Conservation (phyloP, 2,329 filamentous ascomycete genomes). For the Zasmidium angulare region DNA sequence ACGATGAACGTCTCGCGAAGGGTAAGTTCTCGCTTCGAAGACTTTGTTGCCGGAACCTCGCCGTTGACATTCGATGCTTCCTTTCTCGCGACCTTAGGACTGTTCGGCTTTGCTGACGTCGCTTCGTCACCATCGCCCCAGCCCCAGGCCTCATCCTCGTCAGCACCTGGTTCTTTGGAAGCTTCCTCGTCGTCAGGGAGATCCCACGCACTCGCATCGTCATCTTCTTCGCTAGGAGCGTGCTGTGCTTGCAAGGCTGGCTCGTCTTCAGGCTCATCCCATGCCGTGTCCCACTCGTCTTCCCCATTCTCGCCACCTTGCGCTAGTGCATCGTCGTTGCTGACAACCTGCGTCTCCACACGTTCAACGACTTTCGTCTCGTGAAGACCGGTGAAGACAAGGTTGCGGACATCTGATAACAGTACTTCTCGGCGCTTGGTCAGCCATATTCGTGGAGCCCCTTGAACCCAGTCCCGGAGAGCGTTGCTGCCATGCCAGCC, state of each 20-base stretch:
- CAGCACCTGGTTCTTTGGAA: constrained; percentile 29
- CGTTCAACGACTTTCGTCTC: constrained; percentile 72
- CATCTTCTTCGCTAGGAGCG: constrained; percentile 25
- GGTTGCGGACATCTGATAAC: constrained; percentile 70
- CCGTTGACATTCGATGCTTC: constrained; percentile 26
- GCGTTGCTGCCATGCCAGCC: constrained; percentile 63
- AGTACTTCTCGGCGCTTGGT: constrained; percentile 77
- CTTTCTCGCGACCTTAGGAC: constrained; percentile 24
- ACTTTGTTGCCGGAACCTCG: constrained; percentile 23
- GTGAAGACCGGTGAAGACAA: constrained; percentile 67
- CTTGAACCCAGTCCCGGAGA: constrained; percentile 76
- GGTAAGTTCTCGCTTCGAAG: constrained; percentile 52
- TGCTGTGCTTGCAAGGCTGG: constrained; percentile 22
- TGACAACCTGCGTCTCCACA: constrained; percentile 79
- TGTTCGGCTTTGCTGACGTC: constrained; percentile 18
- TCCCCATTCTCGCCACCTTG: constrained; percentile 43
- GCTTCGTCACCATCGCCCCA: constrained; percentile 69
- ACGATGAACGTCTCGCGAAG: constrained; percentile 84
- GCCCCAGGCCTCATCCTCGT: constrained; percentile 70
- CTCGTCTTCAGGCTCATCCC: constrained; percentile 66
- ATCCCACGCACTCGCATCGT: constrained; percentile 52
- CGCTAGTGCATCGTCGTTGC: constrained; percentile 63
- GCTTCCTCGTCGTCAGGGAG: constrained; percentile 38
- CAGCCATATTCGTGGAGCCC: constrained; percentile 81
- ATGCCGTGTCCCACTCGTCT: constrained; percentile 75